phyloP scores from a whole-genome alignment of 2,329 filamentous ascomycete species.

The Davidsoniella eucalypti region DNA sequence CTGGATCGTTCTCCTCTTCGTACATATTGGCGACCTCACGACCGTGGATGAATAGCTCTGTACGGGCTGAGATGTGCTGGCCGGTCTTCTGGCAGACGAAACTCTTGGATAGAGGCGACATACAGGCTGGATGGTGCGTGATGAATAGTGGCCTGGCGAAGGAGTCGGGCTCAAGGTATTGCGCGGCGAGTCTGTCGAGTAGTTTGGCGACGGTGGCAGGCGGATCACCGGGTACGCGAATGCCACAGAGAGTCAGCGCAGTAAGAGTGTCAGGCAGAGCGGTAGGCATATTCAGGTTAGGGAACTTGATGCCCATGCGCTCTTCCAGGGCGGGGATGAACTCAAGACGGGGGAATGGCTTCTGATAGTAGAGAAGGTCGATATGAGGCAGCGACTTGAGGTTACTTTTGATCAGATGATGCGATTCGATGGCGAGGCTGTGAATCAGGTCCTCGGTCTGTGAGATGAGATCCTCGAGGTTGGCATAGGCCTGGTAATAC shows the following conservation, averaged over 20 bases:
- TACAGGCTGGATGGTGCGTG: slow-evolving; percentile 72
- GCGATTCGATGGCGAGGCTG: slow-evolving; percentile 37
- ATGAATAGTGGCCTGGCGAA: slow-evolving; percentile 60
- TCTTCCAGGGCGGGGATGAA: slow-evolving; percentile 69
- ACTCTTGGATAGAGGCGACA: slow-evolving; percentile 83
- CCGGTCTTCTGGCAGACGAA: slow-evolving; percentile 51
- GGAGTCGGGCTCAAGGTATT: slow-evolving; percentile 66
- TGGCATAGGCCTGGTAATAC: slow-evolving; percentile 80
- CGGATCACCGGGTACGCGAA: slow-evolving; percentile 49
- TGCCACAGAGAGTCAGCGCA: slow-evolving; percentile 37
- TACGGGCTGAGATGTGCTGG: slow-evolving; percentile 64
- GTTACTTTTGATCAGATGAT: slow-evolving; percentile 27
- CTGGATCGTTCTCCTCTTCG: slow-evolving; percentile 91
- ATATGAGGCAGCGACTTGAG: slow-evolving; percentile 31
- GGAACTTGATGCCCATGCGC: slow-evolving; percentile 47
- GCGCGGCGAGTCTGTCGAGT: slow-evolving; percentile 62
- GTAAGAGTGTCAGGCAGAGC: slow-evolving; percentile 42
- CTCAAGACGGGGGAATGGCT: slow-evolving; percentile 51
- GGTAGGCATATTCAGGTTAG: slow-evolving; percentile 38
- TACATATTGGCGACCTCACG: slow-evolving; percentile 91
- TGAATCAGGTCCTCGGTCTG: slow-evolving; percentile 58
- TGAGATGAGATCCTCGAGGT: slow-evolving; percentile 55
- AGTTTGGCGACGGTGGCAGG: slow-evolving; percentile 44
- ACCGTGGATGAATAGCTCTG: slow-evolving; percentile 67
- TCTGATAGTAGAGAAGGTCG: slow-evolving; percentile 28